Conservation (phyloP, 176 grass and related monocot species). For the Otatea glauca region DNA sequence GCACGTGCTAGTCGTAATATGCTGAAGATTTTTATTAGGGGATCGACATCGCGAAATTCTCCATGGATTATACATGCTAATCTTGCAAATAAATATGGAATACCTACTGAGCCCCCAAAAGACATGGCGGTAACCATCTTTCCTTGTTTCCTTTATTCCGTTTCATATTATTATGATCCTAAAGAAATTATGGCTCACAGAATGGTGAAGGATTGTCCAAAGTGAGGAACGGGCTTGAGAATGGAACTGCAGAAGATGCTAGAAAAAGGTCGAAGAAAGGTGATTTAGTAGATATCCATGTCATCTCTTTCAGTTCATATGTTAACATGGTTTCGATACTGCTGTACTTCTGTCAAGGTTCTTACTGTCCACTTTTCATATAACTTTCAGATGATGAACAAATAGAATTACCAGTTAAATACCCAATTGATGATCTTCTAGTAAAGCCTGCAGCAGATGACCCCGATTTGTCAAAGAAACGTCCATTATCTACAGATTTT, state of each 20-base stretch:
- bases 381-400: conserved; percentile 58
- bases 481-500: conserved; percentile 64
- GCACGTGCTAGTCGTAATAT: conserved; percentile 58
- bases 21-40: conserved; percentile 75
- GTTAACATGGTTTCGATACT: conserved; percentile 26
- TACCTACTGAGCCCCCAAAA: conserved; percentile 64
- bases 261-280: conserved; percentile 54
- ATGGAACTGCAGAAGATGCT: conserved; percentile 46
- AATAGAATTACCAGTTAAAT: conserved; percentile 41
- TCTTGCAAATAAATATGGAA: conserved; percentile 72
- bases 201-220: conserved; percentile 56
- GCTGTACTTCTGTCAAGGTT: conserved; percentile 7
- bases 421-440: conserved; percentile 92
- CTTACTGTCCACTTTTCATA: conserved; percentile 39
- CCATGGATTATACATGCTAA: conserved; percentile 82
- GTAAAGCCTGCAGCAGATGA: conserved; percentile 60
- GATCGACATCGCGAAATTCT: conserved; percentile 62
- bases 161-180: conserved; percentile 34
- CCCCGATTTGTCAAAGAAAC: conserved; percentile 55
- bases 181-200: conserved; percentile 47
- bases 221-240: conserved; percentile 53
- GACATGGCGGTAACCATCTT: conserved; percentile 59
- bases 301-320: conserved; percentile 32
- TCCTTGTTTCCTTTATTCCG: conserved; percentile 37
- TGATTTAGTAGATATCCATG: conserved; percentile 32